phyloP scores from a whole-genome alignment of 768 basidiomycete species.

The Agaricus subrufescens region DNA sequence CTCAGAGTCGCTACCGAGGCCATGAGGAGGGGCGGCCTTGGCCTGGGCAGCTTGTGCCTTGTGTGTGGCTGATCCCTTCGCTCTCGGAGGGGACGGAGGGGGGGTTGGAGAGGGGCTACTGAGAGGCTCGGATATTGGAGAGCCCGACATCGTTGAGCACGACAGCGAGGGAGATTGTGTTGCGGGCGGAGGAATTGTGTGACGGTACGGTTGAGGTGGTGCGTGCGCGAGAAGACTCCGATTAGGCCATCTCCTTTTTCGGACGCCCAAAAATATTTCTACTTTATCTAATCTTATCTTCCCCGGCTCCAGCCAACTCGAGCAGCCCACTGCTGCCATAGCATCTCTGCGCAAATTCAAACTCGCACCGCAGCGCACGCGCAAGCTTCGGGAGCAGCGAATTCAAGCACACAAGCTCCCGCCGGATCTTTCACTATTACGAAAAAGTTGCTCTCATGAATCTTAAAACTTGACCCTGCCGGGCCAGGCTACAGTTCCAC shows the following conservation, averaged over 20 bases:
- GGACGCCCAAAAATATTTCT: slow-evolving; percentile 8
- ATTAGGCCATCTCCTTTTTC: slow-evolving; percentile 19
- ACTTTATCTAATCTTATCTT: slow-evolving; percentile 8
- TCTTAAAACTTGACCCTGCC: no score
- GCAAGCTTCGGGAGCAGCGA: no score
- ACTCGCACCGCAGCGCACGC: no score
- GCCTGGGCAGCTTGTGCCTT: slow-evolving; percentile 18
- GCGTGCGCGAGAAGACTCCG: slow-evolving; percentile 37
- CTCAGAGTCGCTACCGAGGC: slow-evolving; percentile 64
- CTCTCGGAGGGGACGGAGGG: slow-evolving; percentile 29
- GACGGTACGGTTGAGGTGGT: slow-evolving; percentile 22
- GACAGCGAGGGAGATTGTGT: slow-evolving; percentile 23
- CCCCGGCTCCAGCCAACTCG: no score
- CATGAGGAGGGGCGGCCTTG: slow-evolving; percentile 17
- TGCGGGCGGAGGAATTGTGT: slow-evolving; percentile 14
- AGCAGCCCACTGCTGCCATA: no score
- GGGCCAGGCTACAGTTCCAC: no score
- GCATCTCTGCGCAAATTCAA: no score
- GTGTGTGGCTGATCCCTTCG: slow-evolving; percentile 13
- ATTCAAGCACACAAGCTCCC: no score
- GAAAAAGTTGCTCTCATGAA: background rate
- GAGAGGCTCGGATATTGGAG: slow-evolving; percentile 55
- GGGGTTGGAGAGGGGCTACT: slow-evolving; percentile 66
- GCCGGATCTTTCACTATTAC: no score
- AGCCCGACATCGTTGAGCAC: slow-evolving; percentile 14